These are phyloP conservation scores for Syzygium jambos DNA, from an alignment of 345 rosid genomes.

Conservation along the genomic window DNA sequence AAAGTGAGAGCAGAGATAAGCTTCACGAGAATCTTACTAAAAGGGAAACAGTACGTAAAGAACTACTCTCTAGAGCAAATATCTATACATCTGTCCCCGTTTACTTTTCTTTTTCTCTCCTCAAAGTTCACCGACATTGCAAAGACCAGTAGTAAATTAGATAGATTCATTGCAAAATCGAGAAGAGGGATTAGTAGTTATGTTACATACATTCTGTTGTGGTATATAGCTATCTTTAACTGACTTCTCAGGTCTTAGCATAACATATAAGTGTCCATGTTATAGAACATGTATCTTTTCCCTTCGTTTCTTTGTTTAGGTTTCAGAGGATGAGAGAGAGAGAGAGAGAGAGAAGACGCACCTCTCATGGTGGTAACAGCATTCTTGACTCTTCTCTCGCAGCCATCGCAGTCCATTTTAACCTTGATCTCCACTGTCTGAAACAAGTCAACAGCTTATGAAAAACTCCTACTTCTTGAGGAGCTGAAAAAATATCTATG, in stretches of 20 bases:
- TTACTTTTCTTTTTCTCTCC: background rate
- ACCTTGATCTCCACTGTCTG: conserved; percentile 97
- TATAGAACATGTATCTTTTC: background rate
- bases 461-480: background rate
- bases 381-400: conserved; percentile 79
- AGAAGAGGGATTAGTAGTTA: background rate
- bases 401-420: conserved; percentile 98
- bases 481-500: background rate
- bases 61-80: background rate
- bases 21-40: background rate
- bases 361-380: conserved; percentile 78
- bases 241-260: background rate
- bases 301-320: background rate
- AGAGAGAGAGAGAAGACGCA: conserved; percentile 3
- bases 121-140: background rate
- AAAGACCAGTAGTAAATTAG: background rate
- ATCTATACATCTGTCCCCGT: background rate
- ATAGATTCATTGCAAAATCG: background rate
- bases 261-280: background rate
- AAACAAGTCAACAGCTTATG: background rate
- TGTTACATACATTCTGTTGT: background rate
- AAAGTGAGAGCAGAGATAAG: background rate
- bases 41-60: background rate
- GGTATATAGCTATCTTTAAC: background rate
- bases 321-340: background rate